phyloP scores from a whole-genome alignment of 768 basidiomycete genomes.

The Sarcodon sp. region DNA sequence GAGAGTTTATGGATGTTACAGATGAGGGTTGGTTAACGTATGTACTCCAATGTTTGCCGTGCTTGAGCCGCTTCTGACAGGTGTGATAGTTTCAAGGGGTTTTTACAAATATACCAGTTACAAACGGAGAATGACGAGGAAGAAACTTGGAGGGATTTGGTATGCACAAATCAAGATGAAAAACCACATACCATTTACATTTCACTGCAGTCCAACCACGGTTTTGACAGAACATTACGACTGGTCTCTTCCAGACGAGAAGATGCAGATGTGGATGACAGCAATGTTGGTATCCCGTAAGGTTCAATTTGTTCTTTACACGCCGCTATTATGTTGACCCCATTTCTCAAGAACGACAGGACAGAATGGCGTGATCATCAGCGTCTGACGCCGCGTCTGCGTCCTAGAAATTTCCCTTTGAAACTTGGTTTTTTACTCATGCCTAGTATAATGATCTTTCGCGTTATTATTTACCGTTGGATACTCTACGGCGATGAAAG shows the following conservation, averaged over 20 bases:
- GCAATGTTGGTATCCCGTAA: conserved; percentile 2
- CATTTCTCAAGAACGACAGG: not conserved
- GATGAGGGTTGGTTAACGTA: conserved; percentile 65
- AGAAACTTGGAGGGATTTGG: conserved; percentile 77
- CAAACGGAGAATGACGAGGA: conserved; percentile 78
- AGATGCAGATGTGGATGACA: conserved; percentile 22
- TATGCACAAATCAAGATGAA: conserved; percentile 17
- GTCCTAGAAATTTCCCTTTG: not conserved
- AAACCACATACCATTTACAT: not conserved
- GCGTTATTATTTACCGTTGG: not conserved
- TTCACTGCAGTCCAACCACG: conserved; percentile 46
- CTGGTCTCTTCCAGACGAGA: conserved; percentile 47
- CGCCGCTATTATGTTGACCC: not conserved
- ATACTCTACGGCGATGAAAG: too few relatives aligned
- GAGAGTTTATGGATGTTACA: conserved; percentile 64
- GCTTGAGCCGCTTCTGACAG: not conserved
- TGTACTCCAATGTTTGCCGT: conserved; percentile 14
- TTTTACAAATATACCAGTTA: conserved; percentile 74
- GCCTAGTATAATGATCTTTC: not conserved
- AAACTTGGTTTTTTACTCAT: not conserved
- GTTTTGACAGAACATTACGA: conserved; percentile 55
- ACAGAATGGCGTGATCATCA: not conserved
- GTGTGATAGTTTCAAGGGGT: conserved; percentile 53
- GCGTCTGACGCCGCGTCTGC: too few relatives aligned
- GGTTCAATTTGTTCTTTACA: not conserved